Conservation (phyloP, 139 green algal genomes). For the Chlorella sp. region DNA sequence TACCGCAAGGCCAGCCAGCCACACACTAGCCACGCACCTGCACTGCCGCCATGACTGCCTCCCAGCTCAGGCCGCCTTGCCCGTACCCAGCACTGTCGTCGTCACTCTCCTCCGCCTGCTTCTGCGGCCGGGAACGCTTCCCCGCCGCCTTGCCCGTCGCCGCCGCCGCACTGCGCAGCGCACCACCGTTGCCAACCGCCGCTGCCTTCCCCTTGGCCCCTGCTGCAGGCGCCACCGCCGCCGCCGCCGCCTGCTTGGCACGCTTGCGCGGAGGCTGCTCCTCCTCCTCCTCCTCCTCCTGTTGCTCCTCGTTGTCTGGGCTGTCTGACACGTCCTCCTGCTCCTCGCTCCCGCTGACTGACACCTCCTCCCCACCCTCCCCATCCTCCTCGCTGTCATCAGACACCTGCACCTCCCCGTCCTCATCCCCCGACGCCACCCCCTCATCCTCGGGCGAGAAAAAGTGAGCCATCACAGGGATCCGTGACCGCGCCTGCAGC, state of each 20-base stretch:
- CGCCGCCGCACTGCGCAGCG: neutral
- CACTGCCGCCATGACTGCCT: constrained; percentile 74
- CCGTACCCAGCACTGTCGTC: constrained; percentile 71
- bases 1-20: neutral
- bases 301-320: neutral
- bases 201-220: constrained; percentile 29
- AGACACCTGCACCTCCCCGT: constrained; percentile 12
- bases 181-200: constrained; percentile 8
- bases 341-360: constrained; percentile 3
- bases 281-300: neutral
- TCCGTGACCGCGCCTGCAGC: constrained; percentile 43
- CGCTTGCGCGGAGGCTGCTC: neutral
- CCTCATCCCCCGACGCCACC: constrained; percentile 13
- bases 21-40: constrained; percentile 25
- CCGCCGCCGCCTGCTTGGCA: neutral
- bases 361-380: constrained; percentile 30
- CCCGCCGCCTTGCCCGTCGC: too few relatives aligned
- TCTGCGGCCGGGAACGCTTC: neutral
- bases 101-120: constrained; percentile 15
- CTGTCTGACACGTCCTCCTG: too few relatives aligned
- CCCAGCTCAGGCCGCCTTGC: constrained; percentile 74
- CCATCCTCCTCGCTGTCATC: constrained; percentile 15
- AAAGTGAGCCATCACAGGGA: constrained; percentile 62
- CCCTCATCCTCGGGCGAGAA: constrained; percentile 61
- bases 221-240: too few relatives aligned